phyloP scores from a whole-genome alignment of 2,329 filamentous ascomycete genomes.

The Massarina eburnea region DNA sequence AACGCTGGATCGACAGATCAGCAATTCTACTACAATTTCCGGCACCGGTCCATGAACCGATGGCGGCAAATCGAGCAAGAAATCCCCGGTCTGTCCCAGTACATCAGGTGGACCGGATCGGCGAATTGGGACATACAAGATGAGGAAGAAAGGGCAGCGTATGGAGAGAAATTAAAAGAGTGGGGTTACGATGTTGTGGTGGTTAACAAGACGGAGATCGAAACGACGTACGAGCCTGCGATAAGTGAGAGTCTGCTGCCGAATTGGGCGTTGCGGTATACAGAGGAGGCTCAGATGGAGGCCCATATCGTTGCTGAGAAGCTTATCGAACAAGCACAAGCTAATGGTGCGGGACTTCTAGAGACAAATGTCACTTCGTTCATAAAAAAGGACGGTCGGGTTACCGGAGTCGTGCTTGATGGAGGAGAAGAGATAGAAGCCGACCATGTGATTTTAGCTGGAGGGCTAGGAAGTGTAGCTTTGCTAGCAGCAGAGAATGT shows the following conservation, averaged over 20 bases:
- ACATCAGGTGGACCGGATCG: conserved; percentile 5
- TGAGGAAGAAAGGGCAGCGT: conserved; percentile 3
- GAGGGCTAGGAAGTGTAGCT: conserved; percentile 6
- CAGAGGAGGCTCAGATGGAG: conserved; percentile 9
- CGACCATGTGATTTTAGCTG: conserved; percentile 9
- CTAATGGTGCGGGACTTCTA: conserved; percentile 4
- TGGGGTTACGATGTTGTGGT: conserved; percentile 6
- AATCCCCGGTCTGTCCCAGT: conserved; percentile 1
- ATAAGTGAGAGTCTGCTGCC: conserved; percentile 1
- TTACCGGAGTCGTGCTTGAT: conserved; percentile 4
- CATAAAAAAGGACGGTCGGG: conserved; percentile 3
- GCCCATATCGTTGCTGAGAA: conserved; percentile 7
- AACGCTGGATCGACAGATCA: conserved; percentile 5
- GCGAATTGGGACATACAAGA: conserved; percentile 6
- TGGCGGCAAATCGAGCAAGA: conserved; percentile 3
- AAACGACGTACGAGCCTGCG: conserved; percentile 2
- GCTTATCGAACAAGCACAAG: conserved; percentile 2
- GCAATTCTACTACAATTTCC: conserved; percentile 8
- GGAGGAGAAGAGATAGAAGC: conserved; percentile 1
- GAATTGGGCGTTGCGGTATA: conserved; percentile 6
- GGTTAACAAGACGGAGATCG: conserved; percentile 6
- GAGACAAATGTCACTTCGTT: conserved; percentile 5
- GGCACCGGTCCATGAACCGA: conserved; percentile 5
- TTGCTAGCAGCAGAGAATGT: conserved; percentile 4
- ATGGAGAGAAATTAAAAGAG: conserved; percentile 1